A percentile compares a stretch with the other conserved stretches of the same genome.
phyloP scores from a whole-genome alignment of 1,284 basidiomycete species.

The Kalmanozyma brasiliensis region DNA sequence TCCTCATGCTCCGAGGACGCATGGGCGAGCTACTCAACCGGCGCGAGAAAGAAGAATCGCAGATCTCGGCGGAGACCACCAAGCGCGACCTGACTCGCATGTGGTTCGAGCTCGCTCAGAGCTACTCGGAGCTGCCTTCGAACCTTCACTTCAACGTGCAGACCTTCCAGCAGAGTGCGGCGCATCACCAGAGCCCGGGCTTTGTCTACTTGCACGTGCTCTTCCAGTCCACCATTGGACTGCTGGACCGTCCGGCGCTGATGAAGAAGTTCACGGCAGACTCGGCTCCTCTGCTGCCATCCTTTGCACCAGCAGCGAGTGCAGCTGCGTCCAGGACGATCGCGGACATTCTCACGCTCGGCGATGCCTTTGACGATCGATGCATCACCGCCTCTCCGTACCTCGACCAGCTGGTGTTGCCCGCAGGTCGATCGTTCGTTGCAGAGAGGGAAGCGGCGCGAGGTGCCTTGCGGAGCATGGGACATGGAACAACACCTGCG shows the following conservation, averaged over 20 bases:
- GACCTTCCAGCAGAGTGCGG: constrained; percentile 54
- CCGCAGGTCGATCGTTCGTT: constrained; percentile 52
- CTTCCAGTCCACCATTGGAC: constrained; percentile 58
- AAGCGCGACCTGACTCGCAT: constrained; percentile 47
- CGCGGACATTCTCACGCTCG: constrained; percentile 51
- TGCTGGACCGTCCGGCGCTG: constrained; percentile 53
- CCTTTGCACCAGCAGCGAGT: constrained; percentile 45
- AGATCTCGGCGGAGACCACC: constrained; percentile 29
- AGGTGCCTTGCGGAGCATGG: constrained; percentile 48
- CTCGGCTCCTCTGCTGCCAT: constrained; percentile 38
- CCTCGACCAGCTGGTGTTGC: constrained; percentile 57
- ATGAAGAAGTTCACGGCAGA: constrained; percentile 51
- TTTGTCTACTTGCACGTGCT: constrained; percentile 59
- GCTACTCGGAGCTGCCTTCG: constrained; percentile 48
- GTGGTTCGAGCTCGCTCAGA: constrained; percentile 58
- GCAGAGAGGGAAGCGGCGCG: constrained; percentile 51
- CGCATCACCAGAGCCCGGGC: constrained; percentile 49
- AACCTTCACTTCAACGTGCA: constrained; percentile 57
- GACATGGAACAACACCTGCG: constrained; percentile 43
- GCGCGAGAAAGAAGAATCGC: constrained; percentile 39
- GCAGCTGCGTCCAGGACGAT: constrained; percentile 55
- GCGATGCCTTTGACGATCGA: constrained; percentile 47
- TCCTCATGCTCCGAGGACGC: constrained; percentile 49
- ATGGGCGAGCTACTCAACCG: constrained; percentile 60
- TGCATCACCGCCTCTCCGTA: constrained; percentile 52